These are phyloP conservation scores for Clathrospora elynae DNA, from an alignment of 2,329 filamentous ascomycete genomes.

Conservation along the genomic window DNA sequence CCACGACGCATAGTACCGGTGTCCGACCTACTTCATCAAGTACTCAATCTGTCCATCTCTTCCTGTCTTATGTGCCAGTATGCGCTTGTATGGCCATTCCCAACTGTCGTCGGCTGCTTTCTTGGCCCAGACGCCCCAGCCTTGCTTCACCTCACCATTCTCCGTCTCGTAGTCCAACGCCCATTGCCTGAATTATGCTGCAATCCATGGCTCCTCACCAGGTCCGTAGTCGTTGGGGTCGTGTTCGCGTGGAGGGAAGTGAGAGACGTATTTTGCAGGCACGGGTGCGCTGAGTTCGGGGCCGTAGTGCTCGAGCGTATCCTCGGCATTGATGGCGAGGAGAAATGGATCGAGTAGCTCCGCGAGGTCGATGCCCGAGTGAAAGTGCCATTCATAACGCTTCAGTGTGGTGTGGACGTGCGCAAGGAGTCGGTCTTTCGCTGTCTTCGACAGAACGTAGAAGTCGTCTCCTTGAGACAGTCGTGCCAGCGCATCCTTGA, in stretches of 20 bases:
- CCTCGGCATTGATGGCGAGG: constrained; percentile 10
- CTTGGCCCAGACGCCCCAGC: constrained; percentile 18
- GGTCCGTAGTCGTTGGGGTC: constrained; percentile 20
- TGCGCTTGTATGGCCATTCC: constrained; percentile 25
- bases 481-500: constrained; percentile 14
- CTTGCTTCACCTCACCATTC: constrained; percentile 20
- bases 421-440: constrained; percentile 1
- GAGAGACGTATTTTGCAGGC: constrained; percentile 1
- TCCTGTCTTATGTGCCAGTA: constrained; percentile 13
- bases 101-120: constrained; percentile 14
- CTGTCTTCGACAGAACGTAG: constrained; percentile 13
- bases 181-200: constrained; percentile 21
- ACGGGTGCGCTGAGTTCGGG: constrained; percentile 9
- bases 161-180: constrained; percentile 21
- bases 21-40: constrained; percentile 22
- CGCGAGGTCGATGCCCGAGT: constrained; percentile 20
- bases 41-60: constrained; percentile 11
- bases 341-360: constrained; percentile 24
- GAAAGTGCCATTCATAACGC: constrained; percentile 24
- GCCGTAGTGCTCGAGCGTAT: constrained; percentile 10
- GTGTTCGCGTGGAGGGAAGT: constrained; percentile 16
- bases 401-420: constrained; percentile 17
- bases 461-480: constrained; percentile 13
- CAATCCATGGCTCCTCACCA: constrained; percentile 24
- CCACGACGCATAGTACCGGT: constrained; percentile 18